Conservation (phyloP, 371 early-diverging fungal species). For the Sporodiniella umbellata region DNA sequence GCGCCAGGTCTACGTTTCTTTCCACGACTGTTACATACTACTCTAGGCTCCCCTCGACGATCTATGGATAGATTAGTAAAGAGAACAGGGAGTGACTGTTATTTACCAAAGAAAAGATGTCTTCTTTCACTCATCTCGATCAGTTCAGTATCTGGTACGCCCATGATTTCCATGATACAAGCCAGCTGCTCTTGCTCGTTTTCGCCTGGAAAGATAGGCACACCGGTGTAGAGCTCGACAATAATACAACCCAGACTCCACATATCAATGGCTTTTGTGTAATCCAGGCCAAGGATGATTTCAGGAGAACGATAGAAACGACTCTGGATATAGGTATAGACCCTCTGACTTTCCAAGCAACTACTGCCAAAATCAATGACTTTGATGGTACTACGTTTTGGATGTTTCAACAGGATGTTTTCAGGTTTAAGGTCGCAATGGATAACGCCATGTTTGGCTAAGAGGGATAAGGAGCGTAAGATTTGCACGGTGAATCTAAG, state of each 20-base stretch:
- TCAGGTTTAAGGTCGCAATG: constrained; percentile 99
- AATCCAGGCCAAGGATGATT: constrained; percentile 68
- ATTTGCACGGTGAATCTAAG: constrained; percentile 81
- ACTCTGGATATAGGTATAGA: constrained; percentile 97
- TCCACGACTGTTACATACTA: constrained; percentile 84
- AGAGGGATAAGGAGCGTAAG: constrained; percentile 76
- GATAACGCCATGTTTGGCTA: constrained; percentile 79
- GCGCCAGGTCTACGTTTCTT: constrained; percentile 79
- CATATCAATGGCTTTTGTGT: constrained; percentile 96
- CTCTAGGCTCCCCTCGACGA: constrained; percentile 63
- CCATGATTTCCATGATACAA: constrained; percentile 92
- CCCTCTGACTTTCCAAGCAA: constrained; percentile 82
- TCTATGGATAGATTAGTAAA: constrained; percentile 36
- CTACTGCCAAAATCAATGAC: constrained; percentile 98
- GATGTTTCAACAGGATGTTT: constrained; percentile 77
- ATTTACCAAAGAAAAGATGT: constrained; percentile 83
- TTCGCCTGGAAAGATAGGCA: constrained; percentile 96
- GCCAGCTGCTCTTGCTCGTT: constrained; percentile 93
- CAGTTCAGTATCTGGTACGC: constrained; percentile 74
- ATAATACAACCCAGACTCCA: constrained; percentile 99
- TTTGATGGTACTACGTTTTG: constrained; percentile 80
- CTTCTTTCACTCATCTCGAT: constrained; percentile 76
- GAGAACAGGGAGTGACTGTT: background rate
- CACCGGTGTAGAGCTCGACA: constrained; percentile 92
- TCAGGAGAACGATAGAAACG: constrained; percentile 98